Evolutionary conservation across 1,284 basidiomycete species (phyloP).

Genomic region (Cutaneotrichosporon sp.): DNA sequence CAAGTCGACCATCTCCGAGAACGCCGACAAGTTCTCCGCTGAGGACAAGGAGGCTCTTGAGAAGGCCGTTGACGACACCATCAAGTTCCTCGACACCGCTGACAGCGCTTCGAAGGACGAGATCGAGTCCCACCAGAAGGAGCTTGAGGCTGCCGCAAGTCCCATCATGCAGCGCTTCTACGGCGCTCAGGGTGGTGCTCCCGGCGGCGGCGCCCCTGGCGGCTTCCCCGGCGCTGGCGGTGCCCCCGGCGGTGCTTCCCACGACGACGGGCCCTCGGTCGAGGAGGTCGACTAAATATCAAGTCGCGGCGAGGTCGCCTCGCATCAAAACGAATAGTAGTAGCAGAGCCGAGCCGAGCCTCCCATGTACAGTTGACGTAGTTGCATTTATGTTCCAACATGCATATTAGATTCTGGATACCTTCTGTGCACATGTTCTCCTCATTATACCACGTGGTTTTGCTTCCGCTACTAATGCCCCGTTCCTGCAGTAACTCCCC

Average conservation of each 20-base stretch:
- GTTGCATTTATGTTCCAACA: neutral
- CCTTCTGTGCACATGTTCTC: neutral
- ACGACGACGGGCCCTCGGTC: constrained; percentile 55
- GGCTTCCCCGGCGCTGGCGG: constrained; percentile 49
- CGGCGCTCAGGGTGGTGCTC: constrained; percentile 67
- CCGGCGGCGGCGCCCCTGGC: constrained; percentile 53
- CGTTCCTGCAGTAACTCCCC: no score
- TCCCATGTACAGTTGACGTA: constrained; percentile 1
- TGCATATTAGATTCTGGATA: neutral
- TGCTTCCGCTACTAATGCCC: neutral
- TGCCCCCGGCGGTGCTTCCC: constrained; percentile 49
- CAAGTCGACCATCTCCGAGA: constrained; percentile 79
- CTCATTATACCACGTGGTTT: neutral
- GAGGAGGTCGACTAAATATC: constrained; percentile 56
- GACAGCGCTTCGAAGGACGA: constrained; percentile 88
- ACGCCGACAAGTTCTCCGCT: constrained; percentile 79
- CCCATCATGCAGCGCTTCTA: constrained; percentile 62
- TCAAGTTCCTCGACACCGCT: constrained; percentile 79
- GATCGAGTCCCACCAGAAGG: constrained; percentile 91
- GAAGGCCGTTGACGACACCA: constrained; percentile 74
- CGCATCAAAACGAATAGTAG: neutral
- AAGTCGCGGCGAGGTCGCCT: neutral
- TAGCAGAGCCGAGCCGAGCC: neutral
- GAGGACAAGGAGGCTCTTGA: constrained; percentile 86
- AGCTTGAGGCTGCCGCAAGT: constrained; percentile 83